Evolutionary conservation across 768 basidiomycete species (phyloP), one percentile per base, ranked within the genome.

Genomic region (Calocera cornea): DNA sequence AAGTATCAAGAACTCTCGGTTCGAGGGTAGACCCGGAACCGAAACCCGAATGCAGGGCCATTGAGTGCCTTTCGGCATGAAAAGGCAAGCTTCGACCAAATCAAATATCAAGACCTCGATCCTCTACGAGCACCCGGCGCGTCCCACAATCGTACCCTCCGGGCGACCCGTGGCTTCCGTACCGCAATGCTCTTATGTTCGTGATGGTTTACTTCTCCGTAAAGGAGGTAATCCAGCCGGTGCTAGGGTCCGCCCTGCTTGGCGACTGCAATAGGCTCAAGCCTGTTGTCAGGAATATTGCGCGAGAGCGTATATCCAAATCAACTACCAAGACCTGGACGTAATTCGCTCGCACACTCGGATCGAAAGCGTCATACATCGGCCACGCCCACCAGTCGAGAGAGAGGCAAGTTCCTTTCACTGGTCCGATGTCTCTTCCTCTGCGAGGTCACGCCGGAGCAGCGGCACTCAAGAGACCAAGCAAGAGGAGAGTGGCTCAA

Each of bases 11-110:
- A 60, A 2, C 11, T 29, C 54, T 60, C 54, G 54, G 19, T 19
- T 33, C 54, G 24, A n/a, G n/a, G n/a, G 24, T 60, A 2, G 27
- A 27, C 19, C 27, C 27, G 8, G 54, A 60, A 7, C 19, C 54
- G 54, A 60, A 60, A 60, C 54, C 54, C 54, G 54, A 60, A 60
- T 60, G 54, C 54, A 60, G 54, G 54, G 54, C 54, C 54, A 60
- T 31, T 33, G 27, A 60, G 14, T 33, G 24, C 24, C 27, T 27
- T 16, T 10, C 7, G 24, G 16, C 54, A 33, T 27, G 54, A 27
- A 60, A 19, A 33, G 54, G 54, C 54, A 60, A 60, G 54, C 54
- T 60, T 60, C 54, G 54, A 60, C 54, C 2, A 60, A 60, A 60
- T 60, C 54, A 60, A 60, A 60, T 60, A 60, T 22, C 54, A 60